phyloP scores from a whole-genome alignment of 495 filamentous ascomycete species.

The Amorphotheca resinae region DNA sequence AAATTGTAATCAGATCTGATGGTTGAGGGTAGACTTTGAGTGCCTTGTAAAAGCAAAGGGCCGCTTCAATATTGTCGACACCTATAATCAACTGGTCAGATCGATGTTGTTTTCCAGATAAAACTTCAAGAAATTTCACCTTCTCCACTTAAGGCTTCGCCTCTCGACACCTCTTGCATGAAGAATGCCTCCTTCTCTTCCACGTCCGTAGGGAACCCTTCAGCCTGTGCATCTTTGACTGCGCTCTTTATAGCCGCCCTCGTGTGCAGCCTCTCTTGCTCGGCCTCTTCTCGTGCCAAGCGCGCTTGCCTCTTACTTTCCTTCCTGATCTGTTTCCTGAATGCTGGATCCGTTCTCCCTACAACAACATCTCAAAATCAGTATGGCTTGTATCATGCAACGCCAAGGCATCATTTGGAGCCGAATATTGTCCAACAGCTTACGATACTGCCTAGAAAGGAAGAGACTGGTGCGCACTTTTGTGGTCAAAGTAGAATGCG shows the following conservation, averaged over 20 bases:
- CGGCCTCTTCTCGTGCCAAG: constrained; percentile 63
- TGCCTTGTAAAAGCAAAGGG: constrained; percentile 92
- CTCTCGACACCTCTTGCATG: constrained; percentile 82
- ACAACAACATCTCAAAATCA: no score
- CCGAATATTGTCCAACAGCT: no score
- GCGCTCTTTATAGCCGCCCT: constrained; percentile 56
- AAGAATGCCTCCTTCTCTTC: constrained; percentile 83
- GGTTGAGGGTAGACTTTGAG: constrained; percentile 96
- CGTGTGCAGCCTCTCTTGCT: constrained; percentile 53
- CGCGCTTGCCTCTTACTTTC: constrained; percentile 66
- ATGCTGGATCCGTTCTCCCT: constrained; percentile 69
- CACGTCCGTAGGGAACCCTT: constrained; percentile 79
- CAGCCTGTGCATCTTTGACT: constrained; percentile 68
- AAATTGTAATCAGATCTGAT: constrained; percentile 83
- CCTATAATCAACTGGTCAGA: constrained; percentile 33
- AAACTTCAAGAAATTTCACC: constrained; percentile 31
- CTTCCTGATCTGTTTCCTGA: constrained; percentile 72
- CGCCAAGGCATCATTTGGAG: no score
- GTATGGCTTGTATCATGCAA: no score
- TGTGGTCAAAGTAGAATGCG: constrained; percentile 91
- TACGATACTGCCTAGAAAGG: background rate
- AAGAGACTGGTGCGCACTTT: constrained; percentile 22
- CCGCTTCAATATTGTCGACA: constrained; percentile 64
- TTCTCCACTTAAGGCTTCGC: constrained; percentile 63
- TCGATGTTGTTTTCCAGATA: background rate